phyloP scores from a whole-genome alignment of 2,329 filamentous ascomycete genomes.

The Xylariaceae sp. region DNA sequence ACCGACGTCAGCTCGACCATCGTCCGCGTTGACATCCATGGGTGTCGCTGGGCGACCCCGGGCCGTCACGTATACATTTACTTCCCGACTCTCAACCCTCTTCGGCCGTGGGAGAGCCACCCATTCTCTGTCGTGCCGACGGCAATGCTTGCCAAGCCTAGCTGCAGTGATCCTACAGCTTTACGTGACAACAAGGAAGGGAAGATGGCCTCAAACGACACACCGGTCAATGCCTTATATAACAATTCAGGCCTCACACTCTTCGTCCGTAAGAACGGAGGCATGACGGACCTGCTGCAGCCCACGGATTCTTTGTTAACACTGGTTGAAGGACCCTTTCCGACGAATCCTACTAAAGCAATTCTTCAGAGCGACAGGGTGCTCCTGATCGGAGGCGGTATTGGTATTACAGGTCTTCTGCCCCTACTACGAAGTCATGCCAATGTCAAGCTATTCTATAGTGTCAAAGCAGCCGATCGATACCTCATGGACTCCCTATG shows the following conservation, averaged over 20 bases:
- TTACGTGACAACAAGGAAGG: not conserved
- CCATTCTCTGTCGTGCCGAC: constrained; percentile 42
- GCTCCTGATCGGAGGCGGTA: constrained; percentile 13
- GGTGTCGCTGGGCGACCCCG: constrained; percentile 28
- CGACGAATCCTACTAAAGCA: constrained; percentile 1
- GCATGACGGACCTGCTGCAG: constrained; percentile 5
- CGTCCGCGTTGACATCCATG: constrained; percentile 38
- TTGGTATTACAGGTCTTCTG: constrained; percentile 10
- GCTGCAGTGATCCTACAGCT: not conserved
- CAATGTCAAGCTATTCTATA: constrained; percentile 9
- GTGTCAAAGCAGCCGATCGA: constrained; percentile 2
- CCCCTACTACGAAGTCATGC: constrained; percentile 2
- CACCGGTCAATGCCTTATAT: not conserved
- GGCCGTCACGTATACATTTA: constrained; percentile 41
- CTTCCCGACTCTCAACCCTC: constrained; percentile 41
- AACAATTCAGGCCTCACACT: constrained; percentile 3
- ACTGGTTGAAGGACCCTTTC: constrained; percentile 9
- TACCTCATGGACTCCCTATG: constrained; percentile 1
- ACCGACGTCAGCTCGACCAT: constrained; percentile 28
- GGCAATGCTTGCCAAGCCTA: constrained; percentile 2
- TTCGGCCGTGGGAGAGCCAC: constrained; percentile 48
- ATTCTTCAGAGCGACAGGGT: constrained; percentile 10
- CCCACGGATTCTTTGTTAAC: not conserved
- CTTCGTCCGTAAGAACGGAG: constrained; percentile 6
- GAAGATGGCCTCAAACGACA: not conserved